A percentile compares a stretch with the other conserved stretches of the same genome.
phyloP scores from a whole-genome alignment of 306 rosid genomes.

The Quercus aquifolioides region DNA sequence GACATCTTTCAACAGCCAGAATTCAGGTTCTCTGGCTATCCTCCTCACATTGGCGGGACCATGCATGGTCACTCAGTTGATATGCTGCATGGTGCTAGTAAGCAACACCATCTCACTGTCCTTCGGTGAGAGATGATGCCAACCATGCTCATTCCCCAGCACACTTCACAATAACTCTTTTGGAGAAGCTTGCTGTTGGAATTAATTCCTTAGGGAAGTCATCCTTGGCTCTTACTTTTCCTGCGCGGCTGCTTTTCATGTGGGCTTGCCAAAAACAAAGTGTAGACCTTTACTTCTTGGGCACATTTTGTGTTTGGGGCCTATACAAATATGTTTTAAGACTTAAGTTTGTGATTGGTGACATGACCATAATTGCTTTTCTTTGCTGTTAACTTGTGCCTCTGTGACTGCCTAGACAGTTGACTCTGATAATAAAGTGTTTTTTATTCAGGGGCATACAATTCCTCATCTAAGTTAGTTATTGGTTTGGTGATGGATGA shows the following conservation, averaged over 20 bases:
- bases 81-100: conserved; percentile 24
- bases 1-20: conserved; percentile 29
- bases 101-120: conserved; percentile 37
- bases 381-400: not conserved
- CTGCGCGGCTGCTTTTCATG: conserved; percentile 1
- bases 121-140: conserved; percentile 17
- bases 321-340: not conserved
- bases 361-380: not conserved
- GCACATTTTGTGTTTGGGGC: conserved; percentile 19
- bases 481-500: not conserved
- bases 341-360: conserved; percentile 15
- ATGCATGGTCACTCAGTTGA: conserved; percentile 30
- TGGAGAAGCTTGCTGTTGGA: too few relatives aligned
- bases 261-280: conserved; percentile 14
- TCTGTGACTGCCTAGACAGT: not conserved
- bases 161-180: too few relatives aligned
- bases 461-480: not conserved
- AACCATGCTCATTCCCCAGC: not conserved
- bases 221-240: conserved; percentile 60
- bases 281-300: conserved; percentile 10
- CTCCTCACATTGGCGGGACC: conserved; percentile 34
- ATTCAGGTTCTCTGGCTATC: conserved; percentile 49
- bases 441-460: not conserved
- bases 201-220: conserved; percentile 49
- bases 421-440: not conserved